These are phyloP conservation scores for Cyclocybe aegerita DNA, from an alignment of 768 basidiomycete species.

Conservation along the genomic window DNA sequence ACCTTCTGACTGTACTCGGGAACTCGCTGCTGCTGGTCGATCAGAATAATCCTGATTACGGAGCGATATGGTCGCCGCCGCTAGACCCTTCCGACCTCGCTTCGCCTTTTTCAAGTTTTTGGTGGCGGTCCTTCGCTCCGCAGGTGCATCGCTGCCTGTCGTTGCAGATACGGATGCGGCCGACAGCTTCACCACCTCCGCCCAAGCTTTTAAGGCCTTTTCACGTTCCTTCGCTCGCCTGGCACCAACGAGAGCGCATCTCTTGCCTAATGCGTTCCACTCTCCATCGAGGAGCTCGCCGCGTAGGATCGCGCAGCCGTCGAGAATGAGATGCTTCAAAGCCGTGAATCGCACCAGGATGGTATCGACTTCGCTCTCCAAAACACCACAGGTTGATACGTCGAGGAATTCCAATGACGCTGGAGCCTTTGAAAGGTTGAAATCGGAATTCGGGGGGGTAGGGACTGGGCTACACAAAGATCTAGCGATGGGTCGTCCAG, in stretches of 20 bases:
- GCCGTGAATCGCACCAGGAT: slow-evolving; percentile 49
- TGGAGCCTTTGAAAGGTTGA: slow-evolving; percentile 22
- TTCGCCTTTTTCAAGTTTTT: slow-evolving; percentile 13
- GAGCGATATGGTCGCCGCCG: slow-evolving; percentile 64
- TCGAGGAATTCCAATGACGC: slow-evolving; percentile 65
- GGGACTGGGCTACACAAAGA: slow-evolving; percentile 29
- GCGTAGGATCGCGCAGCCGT: slow-evolving; percentile 59
- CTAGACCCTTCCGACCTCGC: slow-evolving; percentile 60
- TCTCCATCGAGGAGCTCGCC: slow-evolving; percentile 53
- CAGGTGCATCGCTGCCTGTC: slow-evolving; percentile 9
- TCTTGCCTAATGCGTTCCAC: slow-evolving; percentile 58
- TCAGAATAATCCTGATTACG: slow-evolving; percentile 23
- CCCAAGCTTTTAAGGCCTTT: slow-evolving; percentile 52
- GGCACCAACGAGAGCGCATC: slow-evolving; percentile 59
- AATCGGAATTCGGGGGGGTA: slow-evolving; percentile 2
- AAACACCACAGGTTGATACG: slow-evolving; percentile 67
- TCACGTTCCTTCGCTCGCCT: slow-evolving; percentile 67
- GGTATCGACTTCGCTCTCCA: slow-evolving; percentile 51
- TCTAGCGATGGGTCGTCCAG: slow-evolving; percentile 55
- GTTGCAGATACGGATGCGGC: slow-evolving; percentile 1
- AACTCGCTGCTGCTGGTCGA: too few species aligned
- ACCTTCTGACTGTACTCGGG: background rate
- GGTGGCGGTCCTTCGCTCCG: slow-evolving; percentile 3
- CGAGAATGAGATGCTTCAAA: slow-evolving; percentile 69
- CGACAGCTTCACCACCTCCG: slow-evolving; percentile 29